Evolutionary conservation across 2,329 filamentous ascomycete species (phyloP), one percentile per base, ranked within the genome.

Genomic region (Tetracladium maxilliforme): DNA sequence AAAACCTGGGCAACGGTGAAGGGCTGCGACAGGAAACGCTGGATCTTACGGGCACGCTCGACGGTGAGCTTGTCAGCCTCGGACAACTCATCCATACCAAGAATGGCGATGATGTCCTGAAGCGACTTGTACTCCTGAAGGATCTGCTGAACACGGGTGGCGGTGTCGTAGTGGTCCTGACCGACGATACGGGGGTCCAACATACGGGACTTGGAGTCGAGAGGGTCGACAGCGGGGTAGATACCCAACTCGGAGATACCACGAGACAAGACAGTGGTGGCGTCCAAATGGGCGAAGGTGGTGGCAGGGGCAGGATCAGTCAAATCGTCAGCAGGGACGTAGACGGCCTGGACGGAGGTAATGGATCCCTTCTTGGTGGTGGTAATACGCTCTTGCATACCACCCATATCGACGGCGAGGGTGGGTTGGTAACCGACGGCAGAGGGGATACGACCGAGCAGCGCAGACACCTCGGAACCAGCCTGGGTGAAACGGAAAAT

Each of bases 201-300:
- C 80, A 98, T 94, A 75, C 90, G 86, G 42, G 86, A 95, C 67
- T 93, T 94, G 57, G 86, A 94, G 69, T 95, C 90, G 40, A 98
- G 86, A 64, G 90, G 90, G 60, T 98, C 90, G 71, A 98, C 90
- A 50, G 90, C 90, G 49, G 90, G 90, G 75, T 98, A 98, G 70
- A 95, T 98, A 84, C 90, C 90, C 75, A 98, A 71, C 73, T 98
- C 90, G 42, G 90, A 95, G 59, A 98, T 98, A 86, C 90, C 87
- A 80, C 90, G 87, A 51, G 90, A 98, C 73, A 98, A 71, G 58
- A 95, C 90, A 76, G 90, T 98, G 61, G 90, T 98, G 72, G 90
- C 90, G 70, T 98, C 90, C 77, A 98, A 80, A 64, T 98, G 90
- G 58, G 90, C 90, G 64, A 98, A 98, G 60, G 90, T 98, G 60